Base-by-base conservation (phyloP, 768 basidiomycete species). In the Mycena kentingensis region DNA sequence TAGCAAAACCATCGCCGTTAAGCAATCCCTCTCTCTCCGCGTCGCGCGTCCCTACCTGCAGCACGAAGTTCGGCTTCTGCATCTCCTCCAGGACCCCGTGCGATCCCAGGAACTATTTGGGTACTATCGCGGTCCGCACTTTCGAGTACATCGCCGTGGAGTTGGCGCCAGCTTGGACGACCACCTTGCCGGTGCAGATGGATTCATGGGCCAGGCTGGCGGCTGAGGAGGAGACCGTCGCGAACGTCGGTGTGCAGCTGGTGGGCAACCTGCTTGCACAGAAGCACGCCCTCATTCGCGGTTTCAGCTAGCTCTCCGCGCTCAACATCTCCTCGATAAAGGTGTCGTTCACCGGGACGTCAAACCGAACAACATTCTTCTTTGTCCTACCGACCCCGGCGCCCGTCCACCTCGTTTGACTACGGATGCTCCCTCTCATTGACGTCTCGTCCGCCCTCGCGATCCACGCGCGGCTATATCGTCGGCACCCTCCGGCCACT, bases 301-400 rank as follows among this genome's bases (percentile, higher is more conserved):
- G n/a, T n/a, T n/a, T n/a, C n/a, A n/a, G n/a, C n/a, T n/a, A 67
- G 65, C 62, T 68, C 45, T 56, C 62, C 11, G 65, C 62, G 16
- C 52, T 71, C 47, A 69, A 25, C 68, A 70, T 53, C 57, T 72
- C n/a, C 69, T 70, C 57, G 43, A 36, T 29, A 60, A 57, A 35
- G 63, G 63, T n/a, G 65, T 72, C 15, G 61, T 70, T 25, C 71
- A 73, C 59, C 65, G 72, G 25, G 71, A 73, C 50, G 67, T 74
- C 55, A 70, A 71, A 42, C 70, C 70, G 6, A 65, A 61, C 4
- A 72, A 73, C 57, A 61, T 73, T n/a, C 65, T 70, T 46, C 58
- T 49, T 26, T 57, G 61, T 26, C 58, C 58, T 21, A 49, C 51
- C 22, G 63, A 70, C 46, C 39, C 60, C 31, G 62, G 61, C 10